Conservation (phyloP, 1,284 basidiomycete species). For the Moniliella sp. region DNA sequence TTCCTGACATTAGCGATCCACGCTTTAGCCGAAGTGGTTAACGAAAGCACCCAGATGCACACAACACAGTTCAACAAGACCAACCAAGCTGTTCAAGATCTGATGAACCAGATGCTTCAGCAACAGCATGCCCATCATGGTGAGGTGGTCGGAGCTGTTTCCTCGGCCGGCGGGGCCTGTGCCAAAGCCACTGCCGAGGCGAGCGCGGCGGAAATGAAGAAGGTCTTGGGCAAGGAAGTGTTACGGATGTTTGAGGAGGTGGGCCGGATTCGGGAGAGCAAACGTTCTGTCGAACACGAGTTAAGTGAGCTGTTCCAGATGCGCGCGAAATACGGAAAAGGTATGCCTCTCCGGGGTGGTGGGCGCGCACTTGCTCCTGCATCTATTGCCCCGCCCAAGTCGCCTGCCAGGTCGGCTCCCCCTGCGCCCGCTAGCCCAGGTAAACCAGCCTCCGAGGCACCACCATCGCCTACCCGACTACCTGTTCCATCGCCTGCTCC, state of each 20-base stretch:
- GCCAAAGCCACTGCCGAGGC: constrained; percentile 17
- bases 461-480: too few species aligned
- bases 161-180: not conserved
- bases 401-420: too few species aligned
- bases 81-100: constrained; percentile 14
- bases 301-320: constrained; percentile 21
- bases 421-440: too few species aligned
- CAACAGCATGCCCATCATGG: not conserved
- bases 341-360: too few species aligned
- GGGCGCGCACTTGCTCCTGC: too few species aligned
- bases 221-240: constrained; percentile 11
- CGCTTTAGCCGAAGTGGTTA: not conserved
- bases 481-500: too few species aligned
- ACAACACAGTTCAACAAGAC: constrained; percentile 13
- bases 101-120: constrained; percentile 14
- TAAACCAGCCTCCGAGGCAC: too few species aligned
- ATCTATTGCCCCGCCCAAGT: too few species aligned
- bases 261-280: constrained; percentile 20
- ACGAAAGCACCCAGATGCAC: constrained; percentile 8
- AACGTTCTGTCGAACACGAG: constrained; percentile 14
- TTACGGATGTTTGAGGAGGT: constrained; percentile 23
- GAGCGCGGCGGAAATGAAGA: too few species aligned
- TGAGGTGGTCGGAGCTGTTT: not conserved
- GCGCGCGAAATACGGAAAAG: too few species aligned
- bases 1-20: too few species aligned